phyloP scores from a whole-genome alignment of 345 rosid genomes.

The Camelina sativa region DNA sequence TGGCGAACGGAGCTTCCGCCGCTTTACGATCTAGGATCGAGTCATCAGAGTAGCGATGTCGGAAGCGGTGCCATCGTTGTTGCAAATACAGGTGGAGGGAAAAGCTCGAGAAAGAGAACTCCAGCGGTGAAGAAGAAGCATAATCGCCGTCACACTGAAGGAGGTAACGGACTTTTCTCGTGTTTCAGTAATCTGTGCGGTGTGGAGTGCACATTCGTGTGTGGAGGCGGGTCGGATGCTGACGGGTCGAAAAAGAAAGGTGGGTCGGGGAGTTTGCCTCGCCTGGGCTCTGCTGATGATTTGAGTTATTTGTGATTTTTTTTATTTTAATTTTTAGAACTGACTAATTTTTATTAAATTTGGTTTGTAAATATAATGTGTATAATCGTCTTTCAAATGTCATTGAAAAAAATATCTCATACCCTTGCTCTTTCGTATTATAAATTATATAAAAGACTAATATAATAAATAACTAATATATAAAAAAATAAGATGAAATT shows the following conservation, averaged over 20 bases:
- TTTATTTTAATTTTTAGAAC: background rate
- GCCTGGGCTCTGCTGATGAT: slow-evolving; percentile 41
- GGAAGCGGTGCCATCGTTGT: slow-evolving; percentile 24
- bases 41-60: slow-evolving; percentile 40
- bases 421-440: too few relatives aligned
- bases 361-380: too few relatives aligned
- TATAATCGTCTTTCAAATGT: too few relatives aligned
- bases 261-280: slow-evolving; percentile 27
- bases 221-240: slow-evolving; percentile 52
- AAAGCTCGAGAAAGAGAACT: slow-evolving; percentile 37
- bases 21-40: slow-evolving; percentile 57
- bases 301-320: slow-evolving; percentile 41
- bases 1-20: slow-evolving; percentile 86
- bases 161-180: slow-evolving; percentile 55
- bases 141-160: slow-evolving; percentile 50
- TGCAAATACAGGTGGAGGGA: slow-evolving; percentile 30
- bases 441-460: too few relatives aligned
- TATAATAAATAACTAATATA: too few relatives aligned
- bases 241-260: slow-evolving; percentile 40
- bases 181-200: slow-evolving; percentile 79
- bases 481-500: too few relatives aligned
- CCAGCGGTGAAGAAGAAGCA: slow-evolving; percentile 36
- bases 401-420: too few relatives aligned
- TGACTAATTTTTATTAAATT: too few relatives aligned
- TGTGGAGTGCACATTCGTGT: slow-evolving; percentile 65